A percentile compares a stretch with the other conserved stretches of the same genome.
Conservation (phyloP, 2,329 filamentous ascomycete species). For the Diatrype stigma region DNA sequence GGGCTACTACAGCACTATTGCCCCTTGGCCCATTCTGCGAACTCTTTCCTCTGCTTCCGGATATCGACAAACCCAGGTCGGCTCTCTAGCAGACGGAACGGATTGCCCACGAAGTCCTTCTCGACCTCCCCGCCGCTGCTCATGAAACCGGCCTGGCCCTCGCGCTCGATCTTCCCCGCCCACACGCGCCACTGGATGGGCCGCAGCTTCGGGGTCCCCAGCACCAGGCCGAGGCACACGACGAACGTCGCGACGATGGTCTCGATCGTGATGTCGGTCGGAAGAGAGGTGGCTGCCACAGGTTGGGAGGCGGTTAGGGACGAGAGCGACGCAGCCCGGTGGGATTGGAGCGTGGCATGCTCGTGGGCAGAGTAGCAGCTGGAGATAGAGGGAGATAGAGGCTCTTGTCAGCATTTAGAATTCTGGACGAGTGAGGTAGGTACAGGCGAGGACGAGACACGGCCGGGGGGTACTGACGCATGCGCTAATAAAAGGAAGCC, state of each 20-base stretch:
- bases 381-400: conserved; percentile 15
- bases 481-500: conserved; percentile 79
- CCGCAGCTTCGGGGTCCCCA: conserved; percentile 71
- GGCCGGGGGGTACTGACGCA: conserved; percentile 58
- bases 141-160: conserved; percentile 59
- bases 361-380: conserved; percentile 98
- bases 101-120: conserved; percentile 69
- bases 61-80: conserved; percentile 85
- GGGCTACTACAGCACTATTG: conserved; percentile 6
- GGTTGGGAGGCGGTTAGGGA: conserved; percentile 40
- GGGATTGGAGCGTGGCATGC: conserved; percentile 70
- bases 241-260: conserved; percentile 74
- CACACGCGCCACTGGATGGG: conserved; percentile 81
- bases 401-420: conserved; percentile 10
- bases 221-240: conserved; percentile 79
- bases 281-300: conserved; percentile 51
- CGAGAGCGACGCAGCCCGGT: conserved; percentile 43
- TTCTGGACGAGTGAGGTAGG: not conserved
- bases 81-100: conserved; percentile 74
- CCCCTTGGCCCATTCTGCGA: conserved; percentile 66
- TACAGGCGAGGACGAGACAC: not conserved
- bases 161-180: conserved; percentile 78
- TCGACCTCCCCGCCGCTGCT: conserved; percentile 61
- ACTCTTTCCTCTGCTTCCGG: conserved; percentile 73
- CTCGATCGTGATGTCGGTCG: conserved; percentile 83